Conservation (phyloP, 352 stramenopile genomes). For the Globisporangium okanoganense region DNA sequence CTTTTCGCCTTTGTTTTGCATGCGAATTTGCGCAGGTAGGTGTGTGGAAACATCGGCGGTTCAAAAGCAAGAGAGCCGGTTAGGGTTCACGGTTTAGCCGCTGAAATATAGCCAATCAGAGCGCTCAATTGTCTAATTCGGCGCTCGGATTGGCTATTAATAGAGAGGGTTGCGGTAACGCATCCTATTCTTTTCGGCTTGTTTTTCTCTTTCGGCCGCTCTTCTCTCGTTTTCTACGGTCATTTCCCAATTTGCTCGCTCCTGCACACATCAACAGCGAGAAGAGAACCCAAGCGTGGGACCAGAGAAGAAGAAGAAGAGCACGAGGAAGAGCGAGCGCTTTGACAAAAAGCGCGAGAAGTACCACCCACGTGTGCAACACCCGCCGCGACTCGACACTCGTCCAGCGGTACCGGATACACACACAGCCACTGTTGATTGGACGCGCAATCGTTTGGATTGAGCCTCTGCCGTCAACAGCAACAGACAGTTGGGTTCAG, state of each 20-base stretch:
- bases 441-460: conserved; percentile 6
- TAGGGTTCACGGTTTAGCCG: conserved; percentile 6
- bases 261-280: conserved; percentile 18
- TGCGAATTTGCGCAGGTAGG: neutral
- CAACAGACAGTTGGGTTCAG: conserved; percentile 13
- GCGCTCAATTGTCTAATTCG: too few species aligned
- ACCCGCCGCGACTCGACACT: neutral
- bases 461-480: conserved; percentile 2
- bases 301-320: conserved; percentile 2
- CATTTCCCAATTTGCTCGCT: conserved; percentile 50
- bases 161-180: neutral
- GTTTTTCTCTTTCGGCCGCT: conserved; percentile 11
- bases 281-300: conserved; percentile 1
- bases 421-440: neutral
- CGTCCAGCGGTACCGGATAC: neutral
- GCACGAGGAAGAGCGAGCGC: neutral
- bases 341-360: neutral
- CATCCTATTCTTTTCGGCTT: conserved; percentile 18
- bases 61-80: conserved; percentile 3
- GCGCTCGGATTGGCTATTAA: conserved; percentile 4
- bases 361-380: neutral
- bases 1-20: neutral
- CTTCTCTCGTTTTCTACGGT: conserved; percentile 17
- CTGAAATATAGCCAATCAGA: neutral
- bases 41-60: conserved; percentile 3